Base-by-base conservation (phyloP, 345 rosid genomes). In the Geranium brycei region DNA sequence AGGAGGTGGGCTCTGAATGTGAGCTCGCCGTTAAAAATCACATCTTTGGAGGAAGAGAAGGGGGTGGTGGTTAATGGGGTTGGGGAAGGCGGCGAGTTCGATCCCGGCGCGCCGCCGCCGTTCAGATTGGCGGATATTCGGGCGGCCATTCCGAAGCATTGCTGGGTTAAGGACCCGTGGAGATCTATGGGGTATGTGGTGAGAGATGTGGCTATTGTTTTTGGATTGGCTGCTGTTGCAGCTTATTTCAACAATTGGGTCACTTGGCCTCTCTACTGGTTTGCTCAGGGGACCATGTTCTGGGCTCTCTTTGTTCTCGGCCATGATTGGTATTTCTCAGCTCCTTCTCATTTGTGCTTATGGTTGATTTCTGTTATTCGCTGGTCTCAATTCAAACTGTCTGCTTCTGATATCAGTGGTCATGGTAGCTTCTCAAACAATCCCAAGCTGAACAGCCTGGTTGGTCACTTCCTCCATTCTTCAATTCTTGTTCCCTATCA, bases 221-320 rank as follows among this genome's bases (percentile, higher is more conserved):
- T 85, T 7, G 87, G 87, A 8, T 72, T 91, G 69, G 95, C 97
- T 28, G 87, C 87, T 53, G 91, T 73, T 18, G 95, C 93, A 68
- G 79, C 87, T 72, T 79, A 75, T 58, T 71, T 84, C 62, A 84
- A 89, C 70, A 80, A 69, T 55, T 89, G 91, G 96, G 57, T 75
- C 35, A 85, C 80, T 74, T 91, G 98, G 98, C 98, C 96, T 40
- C 85, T 91, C 53, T 91, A 89, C 64, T 91, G 98, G 98, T 30
- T 75, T 15, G 88, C 84, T 68, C 98, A 91, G 68, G 98, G 96
- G 51, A 91, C 98, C 57, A 91, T 91, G 96, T 91, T 88, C 60
- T 91, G 98, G 98, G 98, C 91, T 68, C 82, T 91, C 66, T 91
- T 91, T 75, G 98, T 91, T 75, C 96, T 91, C 31, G 96, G 96